phyloP scores from a whole-genome alignment of 805 yeast species.

The Candida nanaspora region DNA sequence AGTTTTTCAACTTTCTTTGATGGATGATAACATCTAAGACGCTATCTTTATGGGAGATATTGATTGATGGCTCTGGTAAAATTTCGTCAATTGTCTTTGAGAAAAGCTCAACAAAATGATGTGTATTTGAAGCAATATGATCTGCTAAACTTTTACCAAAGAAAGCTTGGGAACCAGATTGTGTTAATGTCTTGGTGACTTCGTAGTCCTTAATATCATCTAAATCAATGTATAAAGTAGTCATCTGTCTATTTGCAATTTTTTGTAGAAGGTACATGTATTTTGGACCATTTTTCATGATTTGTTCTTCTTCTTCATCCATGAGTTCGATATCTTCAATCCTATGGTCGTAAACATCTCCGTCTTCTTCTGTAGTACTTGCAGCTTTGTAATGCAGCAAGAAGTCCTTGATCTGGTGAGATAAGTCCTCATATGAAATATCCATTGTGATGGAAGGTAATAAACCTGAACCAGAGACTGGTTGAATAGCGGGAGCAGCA shows the following conservation, averaged over 20 bases:
- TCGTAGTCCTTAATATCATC: conserved; percentile 79
- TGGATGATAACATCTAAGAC: conserved; percentile 89
- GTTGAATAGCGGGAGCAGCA: conserved; percentile 8
- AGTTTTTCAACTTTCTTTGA: conserved; percentile 81
- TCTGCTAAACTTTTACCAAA: conserved; percentile 33
- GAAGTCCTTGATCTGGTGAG: conserved; percentile 54
- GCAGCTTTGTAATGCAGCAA: conserved; percentile 55
- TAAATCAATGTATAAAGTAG: conserved; percentile 65
- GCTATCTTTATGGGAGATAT: conserved; percentile 74
- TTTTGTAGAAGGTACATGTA: conserved; percentile 69
- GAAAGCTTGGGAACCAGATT: conserved; percentile 5
- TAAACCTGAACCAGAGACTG: conserved; percentile 12
- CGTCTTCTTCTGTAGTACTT: conserved; percentile 17
- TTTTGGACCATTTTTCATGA: conserved; percentile 46
- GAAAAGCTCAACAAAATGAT: conserved; percentile 74
- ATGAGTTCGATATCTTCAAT: conserved; percentile 22
- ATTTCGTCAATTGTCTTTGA: conserved; percentile 67
- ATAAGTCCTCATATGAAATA: conserved; percentile 59
- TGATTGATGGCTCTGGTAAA: conserved; percentile 83
- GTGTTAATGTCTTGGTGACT: conserved; percentile 27
- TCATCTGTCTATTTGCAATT: conserved; percentile 75
- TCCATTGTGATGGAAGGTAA: conserved; percentile 21
- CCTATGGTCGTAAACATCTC: conserved; percentile 28
- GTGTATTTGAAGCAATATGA: conserved; percentile 63
- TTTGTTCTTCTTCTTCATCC: conserved; percentile 17